Evolutionary conservation across 495 filamentous ascomycete genomes (phyloP), one percentile per base, ranked within the genome.

Genomic region (Geoglossum glabrum): DNA sequence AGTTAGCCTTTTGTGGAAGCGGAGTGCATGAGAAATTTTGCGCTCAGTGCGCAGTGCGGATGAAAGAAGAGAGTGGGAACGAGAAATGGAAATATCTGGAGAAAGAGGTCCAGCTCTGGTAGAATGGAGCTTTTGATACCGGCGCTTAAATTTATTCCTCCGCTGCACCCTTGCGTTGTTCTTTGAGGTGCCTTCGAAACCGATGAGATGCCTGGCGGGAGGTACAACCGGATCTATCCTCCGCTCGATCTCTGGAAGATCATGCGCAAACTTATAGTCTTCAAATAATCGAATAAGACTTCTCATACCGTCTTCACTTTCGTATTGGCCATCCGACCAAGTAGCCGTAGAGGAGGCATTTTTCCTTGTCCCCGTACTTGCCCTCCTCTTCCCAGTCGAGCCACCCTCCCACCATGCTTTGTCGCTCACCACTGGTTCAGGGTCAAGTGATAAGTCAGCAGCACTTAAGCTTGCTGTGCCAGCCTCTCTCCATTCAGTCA

Each of bases 401-500:
- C 61, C 56, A 8, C 60, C 62, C 55, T 82, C 79, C 78, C 78
- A 77, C 77, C 76, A 79, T 34, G 76, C 60, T 28, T 67, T 69
- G 50, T 69, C 63, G 61, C 70, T 75, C 15, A 72, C 72, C 33
- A 58, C 58, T 17, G 63, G 46, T 11, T 70, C 62, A 34, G 63
- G 60, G 21, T 67, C 67, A 0, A 77, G 64, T 56, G 74, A 73
- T 15, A 82, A 71, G 38, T 78, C 63, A 10, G 70, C 61, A 30
- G 74, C 75, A 0, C 71, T 68, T 34, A 82, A 63, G 8, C 70
- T 68, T 38, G 76, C 79, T 10, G 75, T 69, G 0, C 73, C 74
- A 31, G 69, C 76, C 52, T 73, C 73, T 64, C 72, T 77, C 79
- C 79, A 82, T 64, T 82, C 79, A 54, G 80, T 72, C 11, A 80